Conservation (phyloP, 345 rosid species). For the Eucalyptus erythrocorys region DNA sequence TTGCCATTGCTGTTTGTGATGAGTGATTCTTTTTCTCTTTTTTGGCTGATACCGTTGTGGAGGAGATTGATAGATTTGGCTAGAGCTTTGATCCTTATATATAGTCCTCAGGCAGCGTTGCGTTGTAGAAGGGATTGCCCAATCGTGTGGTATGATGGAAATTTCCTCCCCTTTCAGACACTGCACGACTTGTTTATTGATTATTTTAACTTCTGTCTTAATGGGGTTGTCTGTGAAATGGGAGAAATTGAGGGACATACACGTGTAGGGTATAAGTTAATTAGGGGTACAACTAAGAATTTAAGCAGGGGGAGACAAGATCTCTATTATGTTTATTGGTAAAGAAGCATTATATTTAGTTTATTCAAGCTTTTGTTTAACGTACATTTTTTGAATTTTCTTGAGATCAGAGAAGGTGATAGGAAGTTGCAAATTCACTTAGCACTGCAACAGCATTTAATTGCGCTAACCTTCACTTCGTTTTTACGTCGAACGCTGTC, state of each 20-base stretch:
- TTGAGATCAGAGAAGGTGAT: not conserved
- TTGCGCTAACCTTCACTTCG: not conserved
- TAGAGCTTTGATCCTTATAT: not conserved
- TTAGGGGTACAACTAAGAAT: constrained; percentile 16
- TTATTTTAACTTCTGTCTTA: not conserved
- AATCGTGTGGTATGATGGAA: constrained; percentile 24
- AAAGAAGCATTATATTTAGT: not conserved
- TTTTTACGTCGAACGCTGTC: not conserved
- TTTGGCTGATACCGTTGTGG: not conserved
- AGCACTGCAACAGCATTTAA: not conserved
- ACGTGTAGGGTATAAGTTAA: constrained; percentile 20
- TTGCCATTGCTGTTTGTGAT: constrained; percentile 7
- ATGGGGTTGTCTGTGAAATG: constrained; percentile 17
- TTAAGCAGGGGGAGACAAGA: constrained; percentile 18
- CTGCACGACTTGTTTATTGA: not conserved
- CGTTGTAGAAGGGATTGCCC: not conserved
- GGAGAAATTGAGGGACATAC: constrained; percentile 11
- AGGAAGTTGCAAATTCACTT: not conserved
- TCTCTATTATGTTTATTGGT: constrained; percentile 21
- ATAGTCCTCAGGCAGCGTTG: not conserved
- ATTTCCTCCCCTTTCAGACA: constrained; percentile 7
- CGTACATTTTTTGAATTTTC: not conserved
- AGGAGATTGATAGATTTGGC: not conserved
- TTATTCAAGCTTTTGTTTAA: not conserved
- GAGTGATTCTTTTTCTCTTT: not conserved